Percentiles rank a stretch among this genome's conserved stretches.
These are phyloP conservation scores for Arthrobotrys sinensis DNA, from an alignment of 2,329 filamentous ascomycete species.

Conservation along the genomic window DNA sequence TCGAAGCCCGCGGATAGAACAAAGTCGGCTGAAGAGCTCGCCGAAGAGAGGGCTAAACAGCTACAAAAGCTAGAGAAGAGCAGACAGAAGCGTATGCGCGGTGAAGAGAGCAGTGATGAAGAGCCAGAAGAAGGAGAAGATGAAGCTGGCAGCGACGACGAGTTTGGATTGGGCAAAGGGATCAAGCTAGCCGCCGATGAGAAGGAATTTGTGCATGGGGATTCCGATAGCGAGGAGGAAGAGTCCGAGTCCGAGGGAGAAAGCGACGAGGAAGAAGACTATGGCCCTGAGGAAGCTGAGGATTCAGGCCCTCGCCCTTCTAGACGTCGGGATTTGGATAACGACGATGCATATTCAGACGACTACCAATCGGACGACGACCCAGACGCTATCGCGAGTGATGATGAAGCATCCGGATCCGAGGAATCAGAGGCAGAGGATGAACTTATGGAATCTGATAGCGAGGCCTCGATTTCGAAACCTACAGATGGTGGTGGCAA, in stretches of 20 bases:
- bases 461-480: conserved; percentile 72
- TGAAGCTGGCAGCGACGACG: conserved; percentile 71
- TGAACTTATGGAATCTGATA: conserved; percentile 72
- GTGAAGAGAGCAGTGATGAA: conserved; percentile 79
- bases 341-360: conserved; percentile 73
- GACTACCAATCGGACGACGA: conserved; percentile 69
- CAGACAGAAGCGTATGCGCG: conserved; percentile 87
- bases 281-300: conserved; percentile 72
- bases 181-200: conserved; percentile 68
- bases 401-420: conserved; percentile 70
- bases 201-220: conserved; percentile 67
- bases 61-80: conserved; percentile 87
- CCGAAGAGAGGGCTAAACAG: conserved; percentile 81
- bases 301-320: conserved; percentile 67
- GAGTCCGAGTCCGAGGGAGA: conserved; percentile 57
- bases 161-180: conserved; percentile 75
- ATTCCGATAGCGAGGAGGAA: conserved; percentile 36
- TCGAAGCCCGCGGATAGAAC: conserved; percentile 88
- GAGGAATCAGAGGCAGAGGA: conserved; percentile 81
- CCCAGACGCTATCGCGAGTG: conserved; percentile 69
- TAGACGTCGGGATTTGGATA: conserved; percentile 73
- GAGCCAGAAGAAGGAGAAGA: conserved; percentile 74
- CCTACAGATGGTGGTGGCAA: conserved; percentile 70
- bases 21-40: conserved; percentile 90
- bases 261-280: conserved; percentile 65